Evolutionary conservation across 192 early-diverging fungal species (phyloP), one percentile per base, ranked within the genome.

Genomic region (Ambispora gerdemannii): DNA sequence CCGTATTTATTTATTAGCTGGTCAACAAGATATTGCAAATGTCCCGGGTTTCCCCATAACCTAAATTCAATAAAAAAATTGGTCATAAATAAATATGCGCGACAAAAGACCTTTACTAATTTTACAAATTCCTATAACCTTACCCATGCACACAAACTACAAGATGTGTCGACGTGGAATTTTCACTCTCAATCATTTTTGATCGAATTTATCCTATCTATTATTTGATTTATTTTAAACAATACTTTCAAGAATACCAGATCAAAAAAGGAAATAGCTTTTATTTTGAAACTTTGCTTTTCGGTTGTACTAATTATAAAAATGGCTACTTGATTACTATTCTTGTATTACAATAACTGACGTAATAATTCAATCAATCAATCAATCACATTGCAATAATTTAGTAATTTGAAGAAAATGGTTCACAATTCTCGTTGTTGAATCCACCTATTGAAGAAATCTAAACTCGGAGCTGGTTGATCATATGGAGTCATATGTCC

Each of bases 401-500:
- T 10, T 10, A 43, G 38, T 43, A 43, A 43, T 10, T 43, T 43
- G 6, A 43, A 43, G 15, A 43, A 43, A 15, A 15, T 10, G 15
- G 6, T 43, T 15, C 24, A 58, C 0, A 58, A 20, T 30, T 58
- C 28, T 58, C 55, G 2, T 1, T 58, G 13, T 30, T 58, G 55
- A 47, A 94, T 72, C 93, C 94, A 98, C 56, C 79, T 78, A 81
- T 93, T 94, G 70, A 98, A 85, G 85, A 98, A 90, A 80, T 94
- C 93, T 30, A 89, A 76, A 47, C 87, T 83, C 74, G 83, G 84
- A 66, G 81, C 84, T 56, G 93, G 91, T 82, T 95, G 91, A 78
- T 98, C 96, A 74, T 95, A 93, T n/a, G 96, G 96, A 4, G 84
- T 85, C 92, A 94, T 94, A 59, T 94, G 92, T 2, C 96, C 94